Evolutionary conservation across 2,329 filamentous ascomycete genomes (phyloP).

Genomic region (Furcasterigmium sp.): DNA sequence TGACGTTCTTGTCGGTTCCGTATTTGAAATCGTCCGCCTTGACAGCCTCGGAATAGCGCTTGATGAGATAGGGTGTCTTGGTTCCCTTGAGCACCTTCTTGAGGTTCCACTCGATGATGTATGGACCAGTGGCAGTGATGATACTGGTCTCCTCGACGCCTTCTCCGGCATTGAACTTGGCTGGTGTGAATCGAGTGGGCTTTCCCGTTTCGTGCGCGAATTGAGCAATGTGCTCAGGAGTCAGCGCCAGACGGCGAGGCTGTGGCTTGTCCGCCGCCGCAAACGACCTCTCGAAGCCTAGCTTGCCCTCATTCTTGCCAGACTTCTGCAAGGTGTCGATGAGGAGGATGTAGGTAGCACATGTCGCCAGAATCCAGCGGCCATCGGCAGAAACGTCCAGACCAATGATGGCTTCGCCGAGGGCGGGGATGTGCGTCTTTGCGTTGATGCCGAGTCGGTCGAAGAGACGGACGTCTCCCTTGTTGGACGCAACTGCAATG

Average conservation of each 20-base stretch:
- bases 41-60: slow-evolving; percentile 90
- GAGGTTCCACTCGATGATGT: slow-evolving; percentile 93
- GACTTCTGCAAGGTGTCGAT: slow-evolving; percentile 87
- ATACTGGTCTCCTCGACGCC: slow-evolving; percentile 84
- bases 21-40: slow-evolving; percentile 99
- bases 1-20: slow-evolving; percentile 94
- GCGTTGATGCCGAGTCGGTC: slow-evolving; percentile 95
- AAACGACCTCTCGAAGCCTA: slow-evolving; percentile 95
- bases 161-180: slow-evolving; percentile 87
- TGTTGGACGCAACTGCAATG: slow-evolving; percentile 94
- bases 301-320: slow-evolving; percentile 94
- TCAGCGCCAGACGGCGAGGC: slow-evolving; percentile 81
- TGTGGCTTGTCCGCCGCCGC: slow-evolving; percentile 90
- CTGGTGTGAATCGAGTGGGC: slow-evolving; percentile 80
- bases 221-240: slow-evolving; percentile 89
- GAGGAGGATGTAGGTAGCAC: slow-evolving; percentile 87
- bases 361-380: slow-evolving; percentile 91
- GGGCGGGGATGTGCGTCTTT: slow-evolving; percentile 92
- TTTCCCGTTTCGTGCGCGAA: slow-evolving; percentile 95
- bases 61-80: slow-evolving; percentile 92
- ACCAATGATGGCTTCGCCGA: slow-evolving; percentile 91
- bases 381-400: slow-evolving; percentile 94
- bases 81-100: slow-evolving; percentile 79
- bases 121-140: slow-evolving; percentile 92
- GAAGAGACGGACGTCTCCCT: slow-evolving; percentile 95